These are phyloP conservation scores for Dichotomocladium elegans DNA, from an alignment of 371 early-diverging fungal species.

Conservation along the genomic window DNA sequence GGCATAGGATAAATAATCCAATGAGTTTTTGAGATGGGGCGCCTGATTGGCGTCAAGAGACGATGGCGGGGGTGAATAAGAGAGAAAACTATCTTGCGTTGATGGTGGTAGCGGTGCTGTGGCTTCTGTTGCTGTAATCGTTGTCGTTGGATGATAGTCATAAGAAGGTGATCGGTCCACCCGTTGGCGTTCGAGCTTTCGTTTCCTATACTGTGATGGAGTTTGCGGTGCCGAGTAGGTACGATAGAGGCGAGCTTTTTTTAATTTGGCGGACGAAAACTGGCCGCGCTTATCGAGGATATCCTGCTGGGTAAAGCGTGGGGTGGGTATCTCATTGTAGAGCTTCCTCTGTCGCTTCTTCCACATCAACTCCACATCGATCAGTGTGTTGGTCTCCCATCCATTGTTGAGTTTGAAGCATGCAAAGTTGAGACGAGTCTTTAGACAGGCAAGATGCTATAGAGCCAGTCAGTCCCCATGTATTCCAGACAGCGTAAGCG, in stretches of 20 bases:
- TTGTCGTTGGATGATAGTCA: background rate
- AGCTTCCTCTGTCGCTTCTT: constrained; percentile 25
- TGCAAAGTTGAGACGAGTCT: constrained; percentile 33
- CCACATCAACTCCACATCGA: constrained; percentile 36
- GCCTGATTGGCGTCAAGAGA: background rate
- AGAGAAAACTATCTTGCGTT: background rate
- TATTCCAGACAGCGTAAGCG: too few relatives aligned
- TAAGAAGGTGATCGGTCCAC: background rate
- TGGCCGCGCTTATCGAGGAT: constrained; percentile 26
- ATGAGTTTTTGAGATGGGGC: constrained; percentile 12
- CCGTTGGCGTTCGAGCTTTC: background rate
- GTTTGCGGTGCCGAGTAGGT: constrained; percentile 17
- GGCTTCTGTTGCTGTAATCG: background rate
- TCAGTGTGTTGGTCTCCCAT: constrained; percentile 32
- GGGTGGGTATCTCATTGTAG: constrained; percentile 28
- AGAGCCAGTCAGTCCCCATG: background rate
- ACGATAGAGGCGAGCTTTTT: constrained; percentile 14
- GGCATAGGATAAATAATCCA: constrained; percentile 35
- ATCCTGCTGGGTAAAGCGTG: constrained; percentile 38
- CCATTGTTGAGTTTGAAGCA: constrained; percentile 39
- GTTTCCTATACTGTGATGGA: constrained; percentile 1
- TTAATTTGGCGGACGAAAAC: constrained; percentile 10
- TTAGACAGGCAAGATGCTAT: constrained; percentile 25
- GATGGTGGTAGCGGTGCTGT: background rate
- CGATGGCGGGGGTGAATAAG: background rate